phyloP scores from a whole-genome alignment of 139 green algal genomes.

The Astrephomene gubernaculifera region DNA sequence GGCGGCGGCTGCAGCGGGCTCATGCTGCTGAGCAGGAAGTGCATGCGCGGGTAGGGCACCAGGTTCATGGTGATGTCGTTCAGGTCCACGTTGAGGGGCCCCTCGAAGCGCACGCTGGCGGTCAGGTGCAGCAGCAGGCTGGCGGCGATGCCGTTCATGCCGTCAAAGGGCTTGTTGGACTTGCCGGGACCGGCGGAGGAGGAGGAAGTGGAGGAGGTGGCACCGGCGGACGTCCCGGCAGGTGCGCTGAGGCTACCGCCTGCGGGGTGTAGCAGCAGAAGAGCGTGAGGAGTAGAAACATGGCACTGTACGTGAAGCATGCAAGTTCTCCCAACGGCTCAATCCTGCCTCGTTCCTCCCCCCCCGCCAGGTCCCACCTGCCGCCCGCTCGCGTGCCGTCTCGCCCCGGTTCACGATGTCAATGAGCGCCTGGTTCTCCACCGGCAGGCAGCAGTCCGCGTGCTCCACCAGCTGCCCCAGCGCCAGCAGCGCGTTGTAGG shows the following conservation, averaged over 20 bases:
- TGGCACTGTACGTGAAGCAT: too few relatives aligned
- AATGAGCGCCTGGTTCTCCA: constrained; percentile 91
- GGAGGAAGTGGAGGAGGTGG: not conserved
- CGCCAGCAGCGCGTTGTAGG: constrained; percentile 89
- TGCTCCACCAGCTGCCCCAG: constrained; percentile 72
- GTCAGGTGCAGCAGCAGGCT: constrained; percentile 85
- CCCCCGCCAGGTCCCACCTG: too few relatives aligned
- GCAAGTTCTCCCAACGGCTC: too few relatives aligned
- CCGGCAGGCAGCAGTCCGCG: constrained; percentile 82
- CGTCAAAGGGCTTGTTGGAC: constrained; percentile 72
- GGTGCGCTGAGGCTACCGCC: too few relatives aligned
- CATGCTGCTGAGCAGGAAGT: constrained; percentile 84
- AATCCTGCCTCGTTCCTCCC: too few relatives aligned
- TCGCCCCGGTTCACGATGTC: constrained; percentile 70
- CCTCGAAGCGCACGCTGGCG: constrained; percentile 78
- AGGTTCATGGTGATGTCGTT: constrained; percentile 92
- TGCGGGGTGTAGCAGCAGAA: too few relatives aligned
- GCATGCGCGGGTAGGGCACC: constrained; percentile 77
- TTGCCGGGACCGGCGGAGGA: not conserved
- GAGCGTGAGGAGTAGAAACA: too few relatives aligned
- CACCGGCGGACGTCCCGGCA: not conserved
- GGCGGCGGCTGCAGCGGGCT: constrained; percentile 61
- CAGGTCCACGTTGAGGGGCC: constrained; percentile 77
- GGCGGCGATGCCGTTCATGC: constrained; percentile 85
- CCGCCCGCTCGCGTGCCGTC: not conserved